These are phyloP conservation scores for Lentinula guzmanii DNA, from an alignment of 768 basidiomycete genomes.

Conservation along the genomic window DNA sequence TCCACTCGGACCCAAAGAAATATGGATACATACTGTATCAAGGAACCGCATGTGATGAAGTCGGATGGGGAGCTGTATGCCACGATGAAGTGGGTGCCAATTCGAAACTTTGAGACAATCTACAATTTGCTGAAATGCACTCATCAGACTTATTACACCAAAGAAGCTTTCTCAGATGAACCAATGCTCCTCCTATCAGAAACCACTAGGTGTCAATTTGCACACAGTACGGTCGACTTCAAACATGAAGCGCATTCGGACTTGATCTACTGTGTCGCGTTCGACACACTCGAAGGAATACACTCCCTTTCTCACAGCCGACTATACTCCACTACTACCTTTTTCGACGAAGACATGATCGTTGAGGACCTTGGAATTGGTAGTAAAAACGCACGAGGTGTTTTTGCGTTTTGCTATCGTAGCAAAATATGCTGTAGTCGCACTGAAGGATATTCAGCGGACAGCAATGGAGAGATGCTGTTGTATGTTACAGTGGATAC, in stretches of 20 bases:
- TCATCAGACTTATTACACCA: conserved; percentile 81
- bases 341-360: conserved; percentile 59
- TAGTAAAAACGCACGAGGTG: conserved; percentile 70
- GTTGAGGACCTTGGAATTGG: conserved; percentile 84
- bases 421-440: conserved; percentile 88
- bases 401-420: conserved; percentile 93
- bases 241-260: conserved; percentile 68
- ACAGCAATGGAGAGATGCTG: conserved; percentile 63
- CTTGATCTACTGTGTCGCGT: conserved; percentile 88
- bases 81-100: conserved; percentile 59
- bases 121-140: conserved; percentile 5
- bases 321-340: conserved; percentile 82
- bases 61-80: conserved; percentile 53
- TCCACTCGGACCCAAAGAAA: conserved; percentile 76
- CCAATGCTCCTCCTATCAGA: conserved; percentile 59
- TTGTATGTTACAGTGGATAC: conserved; percentile 86
- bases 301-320: conserved; percentile 51
- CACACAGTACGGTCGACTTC: conserved; percentile 81
- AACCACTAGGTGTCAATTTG: conserved; percentile 80
- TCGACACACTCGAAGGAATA: conserved; percentile 52
- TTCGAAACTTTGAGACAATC: conserved; percentile 1
- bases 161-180: conserved; percentile 66
- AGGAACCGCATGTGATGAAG: conserved; percentile 55
- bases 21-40: conserved; percentile 76
- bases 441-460: conserved; percentile 64